Conservation (phyloP, 139 green algal genomes). For the Asterochloris erici region DNA sequence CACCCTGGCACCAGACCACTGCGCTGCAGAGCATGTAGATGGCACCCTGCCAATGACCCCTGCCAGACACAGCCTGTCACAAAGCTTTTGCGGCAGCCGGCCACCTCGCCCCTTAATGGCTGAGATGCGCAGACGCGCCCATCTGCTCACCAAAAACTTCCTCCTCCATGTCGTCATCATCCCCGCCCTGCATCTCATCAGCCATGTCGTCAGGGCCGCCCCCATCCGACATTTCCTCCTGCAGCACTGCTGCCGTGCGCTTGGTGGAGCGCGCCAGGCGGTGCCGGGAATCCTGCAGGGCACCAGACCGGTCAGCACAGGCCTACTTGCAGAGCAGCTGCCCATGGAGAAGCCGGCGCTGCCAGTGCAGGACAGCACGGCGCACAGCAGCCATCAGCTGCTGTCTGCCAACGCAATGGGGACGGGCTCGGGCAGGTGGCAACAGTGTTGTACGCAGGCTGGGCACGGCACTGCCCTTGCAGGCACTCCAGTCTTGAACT, state of each 20-base stretch:
- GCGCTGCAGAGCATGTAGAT: too few species aligned
- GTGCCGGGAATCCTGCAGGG: background rate
- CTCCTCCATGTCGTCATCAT: slow-evolving; percentile 32
- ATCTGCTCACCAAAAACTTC: slow-evolving; percentile 22
- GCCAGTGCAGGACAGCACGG: background rate
- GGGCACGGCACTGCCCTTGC: background rate
- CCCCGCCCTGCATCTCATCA: background rate
- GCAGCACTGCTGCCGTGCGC: slow-evolving; percentile 6
- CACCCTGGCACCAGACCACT: too few species aligned
- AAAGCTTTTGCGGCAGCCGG: too few species aligned
- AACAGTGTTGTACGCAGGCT: background rate
- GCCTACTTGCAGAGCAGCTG: background rate
- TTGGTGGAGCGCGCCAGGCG: background rate
- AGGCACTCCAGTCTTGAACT: background rate
- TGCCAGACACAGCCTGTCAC: too few species aligned
- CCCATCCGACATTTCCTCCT: background rate
- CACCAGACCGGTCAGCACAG: background rate
- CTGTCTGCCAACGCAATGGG: background rate
- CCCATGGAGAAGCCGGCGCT: background rate
- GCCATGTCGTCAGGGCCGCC: background rate
- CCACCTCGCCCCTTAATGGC: too few species aligned
- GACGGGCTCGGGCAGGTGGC: too few species aligned
- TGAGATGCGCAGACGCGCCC: too few species aligned
- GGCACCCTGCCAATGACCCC: too few species aligned
- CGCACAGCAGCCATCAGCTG: background rate